Base-by-base conservation (phyloP, 192 early-diverging fungal species). In the Coemansia sp. region DNA sequence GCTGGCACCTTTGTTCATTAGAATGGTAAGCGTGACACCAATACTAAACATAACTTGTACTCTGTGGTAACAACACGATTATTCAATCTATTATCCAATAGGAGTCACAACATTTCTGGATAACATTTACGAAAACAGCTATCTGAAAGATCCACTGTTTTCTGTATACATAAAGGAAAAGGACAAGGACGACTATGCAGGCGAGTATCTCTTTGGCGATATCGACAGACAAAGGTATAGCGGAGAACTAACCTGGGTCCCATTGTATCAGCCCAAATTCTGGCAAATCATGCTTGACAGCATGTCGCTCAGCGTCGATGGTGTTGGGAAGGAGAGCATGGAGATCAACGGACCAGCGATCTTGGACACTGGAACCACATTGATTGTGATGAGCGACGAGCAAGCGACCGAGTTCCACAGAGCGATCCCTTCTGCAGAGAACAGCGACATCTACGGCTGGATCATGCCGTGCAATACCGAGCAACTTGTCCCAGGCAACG, bases 311-410 rank as follows among this genome's bases (percentile, higher is more conserved):
- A 73, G 67, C 26, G 69, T 74, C 12, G 56, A 71, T 5, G 76
- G 76, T 10, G 44, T 83, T 16, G 73, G 68, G 34, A 70, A 67
- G 23, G 73, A 75, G 62, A 34, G 51, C 16, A 78, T 83, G 72
- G 66, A 83, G 16, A 83, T 83, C 41, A 63, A 55, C 2, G 83
- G 73, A 0, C 74, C 76, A 10, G 77, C 78, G 41, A 89, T 90
- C 52, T 24, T 90, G 30, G 89, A 90, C 63, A 89, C 89, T 7
- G 89, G 89, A 48, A 87, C 88, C 33, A 90, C 87, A 23, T 68
- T 90, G 16, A 75, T 90, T 59, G 77, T 89, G 16, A 81, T 90
- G 65, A 83, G 78, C 35, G 81, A 86, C 1, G 64, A 76, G 23
- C 78, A 86, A 6, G 86, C 89, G 45, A 85, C 74, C 33, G 83